Base-by-base conservation (phyloP, 345 rosid genomes). In the Eucalyptus coolabah region DNA sequence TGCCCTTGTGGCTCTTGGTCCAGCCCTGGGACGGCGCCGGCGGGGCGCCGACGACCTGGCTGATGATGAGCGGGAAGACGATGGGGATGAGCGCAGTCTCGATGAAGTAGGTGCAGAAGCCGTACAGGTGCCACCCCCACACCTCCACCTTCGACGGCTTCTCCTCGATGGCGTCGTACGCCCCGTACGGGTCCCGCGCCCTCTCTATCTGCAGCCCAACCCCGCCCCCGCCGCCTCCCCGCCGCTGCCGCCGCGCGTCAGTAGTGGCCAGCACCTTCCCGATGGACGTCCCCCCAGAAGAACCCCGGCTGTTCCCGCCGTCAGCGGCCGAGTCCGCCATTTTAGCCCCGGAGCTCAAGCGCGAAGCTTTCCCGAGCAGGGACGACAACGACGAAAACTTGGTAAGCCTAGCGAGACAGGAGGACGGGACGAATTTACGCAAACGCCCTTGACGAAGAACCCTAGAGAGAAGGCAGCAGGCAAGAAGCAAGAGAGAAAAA, bases 111-210 rank as follows among this genome's bases (percentile, higher is more conserved):
- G 97, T 91, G 89, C 95, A 93, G 12, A 94, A 86, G 26, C 92
- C 95, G 83, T 95, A 93, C 56, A 93, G 91, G 89, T 92, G 93
- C 97, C 97, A 95, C 40, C 87, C 80, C 94, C 94, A 95, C 37
- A 92, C 89, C 87, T 95, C 96, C 34, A 34, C 42, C 82, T 86
- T 94, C 4, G 90, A 18, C 14, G 97, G 96, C 90, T 89, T 91
- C 44, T 87, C 92, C 88, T 85, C 88, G 30, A 87, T 50, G 50
- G 89, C 87, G 21, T 86, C 47, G 65, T 86, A 56, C 45, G 44
- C 89, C 16, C 50, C 60, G 87, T 91, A 88, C 30, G 42, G 88
- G 49, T 85, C 92, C 50, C 60, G 67, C 6, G 87, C 93, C 67
- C 91, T 90, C 92, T 93, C 90, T 56, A 89, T 65, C 50, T 91